Evolutionary conservation across 2,329 filamentous ascomycete genomes (phyloP).

Genomic region (Cladosporium sp.): DNA sequence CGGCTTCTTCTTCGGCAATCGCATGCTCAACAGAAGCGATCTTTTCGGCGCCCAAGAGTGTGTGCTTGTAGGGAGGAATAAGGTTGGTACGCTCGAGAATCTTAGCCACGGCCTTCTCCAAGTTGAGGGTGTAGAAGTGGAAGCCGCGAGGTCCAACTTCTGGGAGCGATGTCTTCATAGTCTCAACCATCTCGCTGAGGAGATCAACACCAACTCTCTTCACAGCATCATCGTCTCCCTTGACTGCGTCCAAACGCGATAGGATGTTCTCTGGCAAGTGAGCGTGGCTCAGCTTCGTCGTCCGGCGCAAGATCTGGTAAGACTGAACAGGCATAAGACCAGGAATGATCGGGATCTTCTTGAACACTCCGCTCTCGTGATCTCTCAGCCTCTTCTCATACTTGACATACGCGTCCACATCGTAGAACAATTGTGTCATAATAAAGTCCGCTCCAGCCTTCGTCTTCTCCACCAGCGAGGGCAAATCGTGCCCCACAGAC

Average conservation of each 20-base stretch:
- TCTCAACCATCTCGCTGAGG: slow-evolving; percentile 77
- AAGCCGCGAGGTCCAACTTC: slow-evolving; percentile 70
- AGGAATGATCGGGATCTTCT: slow-evolving; percentile 84
- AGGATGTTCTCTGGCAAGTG: slow-evolving; percentile 72
- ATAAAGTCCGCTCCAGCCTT: slow-evolving; percentile 93
- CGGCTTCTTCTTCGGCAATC: slow-evolving; percentile 46
- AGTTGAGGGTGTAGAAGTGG: slow-evolving; percentile 95
- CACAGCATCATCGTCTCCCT: slow-evolving; percentile 76
- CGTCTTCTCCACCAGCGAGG: slow-evolving; percentile 86
- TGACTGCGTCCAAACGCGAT: slow-evolving; percentile 69
- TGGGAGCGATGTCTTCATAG: slow-evolving; percentile 60
- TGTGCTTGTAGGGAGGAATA: slow-evolving; percentile 59
- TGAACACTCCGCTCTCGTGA: slow-evolving; percentile 83
- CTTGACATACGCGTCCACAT: slow-evolving; percentile 74
- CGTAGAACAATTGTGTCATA: slow-evolving; percentile 98
- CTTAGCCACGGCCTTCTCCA: slow-evolving; percentile 94
- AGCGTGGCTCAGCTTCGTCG: slow-evolving; percentile 91
- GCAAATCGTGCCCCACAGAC: slow-evolving; percentile 67
- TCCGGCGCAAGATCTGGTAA: slow-evolving; percentile 91
- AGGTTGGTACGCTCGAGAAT: slow-evolving; percentile 84
- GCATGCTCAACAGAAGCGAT: slow-evolving; percentile 39
- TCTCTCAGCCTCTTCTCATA: slow-evolving; percentile 77
- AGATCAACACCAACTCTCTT: slow-evolving; percentile 81
- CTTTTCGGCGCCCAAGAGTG: slow-evolving; percentile 41
- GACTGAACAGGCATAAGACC: slow-evolving; percentile 97